Evolutionary conservation across 306 rosid genomes (phyloP).

Genomic region (Spatholobus suberectus): DNA sequence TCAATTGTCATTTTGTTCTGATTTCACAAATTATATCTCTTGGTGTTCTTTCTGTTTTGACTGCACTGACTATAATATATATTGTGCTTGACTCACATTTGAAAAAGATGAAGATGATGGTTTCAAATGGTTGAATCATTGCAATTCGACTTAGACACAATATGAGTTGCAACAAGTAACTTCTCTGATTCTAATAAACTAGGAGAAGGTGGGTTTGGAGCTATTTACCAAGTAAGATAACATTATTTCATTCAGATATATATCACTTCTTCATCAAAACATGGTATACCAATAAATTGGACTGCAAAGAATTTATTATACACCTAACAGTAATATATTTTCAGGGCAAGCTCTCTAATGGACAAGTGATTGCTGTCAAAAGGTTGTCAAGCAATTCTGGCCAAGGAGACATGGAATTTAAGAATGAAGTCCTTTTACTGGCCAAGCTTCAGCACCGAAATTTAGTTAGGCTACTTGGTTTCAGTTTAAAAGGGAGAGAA

Average conservation of each 20-base stretch:
- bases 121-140: not conserved
- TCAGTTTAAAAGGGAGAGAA: not conserved
- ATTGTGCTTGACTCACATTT: too few relatives aligned
- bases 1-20: too few relatives aligned
- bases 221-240: not conserved
- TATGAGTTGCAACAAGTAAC: not conserved
- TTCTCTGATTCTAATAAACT: not conserved
- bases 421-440: not conserved
- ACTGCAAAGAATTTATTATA: not conserved
- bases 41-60: not conserved
- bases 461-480: conserved; percentile 2
- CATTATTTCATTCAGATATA: conserved; percentile 34
- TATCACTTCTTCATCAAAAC: conserved; percentile 1
- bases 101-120: too few relatives aligned
- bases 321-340: conserved; percentile 27
- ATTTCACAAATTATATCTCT: not conserved
- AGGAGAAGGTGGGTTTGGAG: not conserved
- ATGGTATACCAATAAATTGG: not conserved
- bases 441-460: not conserved
- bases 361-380: conserved; percentile 50
- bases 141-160: not conserved
- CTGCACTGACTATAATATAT: not conserved
- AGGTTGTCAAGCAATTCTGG: conserved; percentile 30
- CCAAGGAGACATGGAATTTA: conserved; percentile 42
- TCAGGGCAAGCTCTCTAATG: conserved; percentile 32